Evolutionary conservation across 2,329 filamentous ascomycete species (phyloP), one percentile per base, ranked within the genome.

Genomic region (Diatrype stigma): DNA sequence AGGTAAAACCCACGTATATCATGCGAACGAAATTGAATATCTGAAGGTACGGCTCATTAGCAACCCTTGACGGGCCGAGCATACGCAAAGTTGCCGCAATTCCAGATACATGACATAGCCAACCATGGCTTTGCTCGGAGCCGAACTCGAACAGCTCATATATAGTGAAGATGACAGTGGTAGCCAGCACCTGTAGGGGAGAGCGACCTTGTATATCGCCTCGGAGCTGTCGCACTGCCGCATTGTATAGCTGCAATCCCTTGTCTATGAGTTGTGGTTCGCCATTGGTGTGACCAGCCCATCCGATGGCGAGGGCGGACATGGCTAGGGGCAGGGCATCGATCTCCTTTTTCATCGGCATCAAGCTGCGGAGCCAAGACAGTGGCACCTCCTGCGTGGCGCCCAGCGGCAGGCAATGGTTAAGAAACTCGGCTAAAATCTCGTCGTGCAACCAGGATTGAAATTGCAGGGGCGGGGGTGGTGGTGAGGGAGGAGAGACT

Each of bases 141-240:
- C 58, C 58, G 38, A 60, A 60, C 26, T 60, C 56, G 30, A 52
- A 60, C 1, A 60, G 54, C 50, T 60, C 58, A 26, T 58, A 60
- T 2, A 46, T 48, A 10, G 57, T 51, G 21, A 58, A 58, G 7
- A 59, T 42, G 2, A 53, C 42, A 3, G 56, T 59, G 42, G 55
- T 55, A 2, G 52, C 51, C 10, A 60, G 51, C 11, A 55, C 48
- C 48, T 60, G 55, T 7, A 52, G 47, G 2, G 51, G 56, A 11
- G 56, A 50, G 26, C 45, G 51, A 10, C 47, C 34, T 16, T 42
- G 37, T 19, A 58, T 46, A 17, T 60, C 56, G 8, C 11, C 17
- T 28, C 58, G 53, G 7, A 60, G 51, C 40, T 59, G 55, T 19
- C 46, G 45, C 8, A 59, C 45, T 8, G 56, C 56, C 6, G 56